A percentile compares a stretch with the other conserved stretches of the same genome.
phyloP scores from a whole-genome alignment of 225 moss, liverwort and hornwort species.

The Physcomitrellopsis africana region DNA sequence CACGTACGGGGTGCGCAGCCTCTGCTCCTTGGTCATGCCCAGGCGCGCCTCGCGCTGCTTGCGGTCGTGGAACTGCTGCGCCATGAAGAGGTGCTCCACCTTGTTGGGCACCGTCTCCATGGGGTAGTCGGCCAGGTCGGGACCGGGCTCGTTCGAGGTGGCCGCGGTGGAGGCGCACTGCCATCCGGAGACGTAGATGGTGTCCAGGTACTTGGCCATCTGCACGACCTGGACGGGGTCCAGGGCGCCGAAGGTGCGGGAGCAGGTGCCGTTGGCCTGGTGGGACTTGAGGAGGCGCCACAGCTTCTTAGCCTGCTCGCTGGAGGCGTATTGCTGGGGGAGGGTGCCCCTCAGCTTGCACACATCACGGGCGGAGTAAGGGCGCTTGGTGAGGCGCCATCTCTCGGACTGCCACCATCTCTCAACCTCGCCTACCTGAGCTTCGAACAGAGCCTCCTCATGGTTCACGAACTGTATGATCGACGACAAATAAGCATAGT shows the following conservation, averaged over 20 bases:
- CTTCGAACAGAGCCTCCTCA: conserved; percentile 60
- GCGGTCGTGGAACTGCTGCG: conserved; percentile 83
- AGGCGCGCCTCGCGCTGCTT: conserved; percentile 76
- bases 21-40: conserved; percentile 32
- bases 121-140: conserved; percentile 84
- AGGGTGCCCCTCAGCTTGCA: conserved; percentile 63
- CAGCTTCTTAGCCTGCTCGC: conserved; percentile 74
- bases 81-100: conserved; percentile 83
- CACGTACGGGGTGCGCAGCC: conserved; percentile 52
- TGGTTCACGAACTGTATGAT: conserved; percentile 50
- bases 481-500: too few relatives aligned
- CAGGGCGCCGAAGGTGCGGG: conserved; percentile 75
- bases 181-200: conserved; percentile 87
- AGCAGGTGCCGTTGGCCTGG: conserved; percentile 64
- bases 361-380: conserved; percentile 64
- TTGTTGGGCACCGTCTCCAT: conserved; percentile 91
- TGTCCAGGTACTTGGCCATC: conserved; percentile 85
- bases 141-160: conserved; percentile 80
- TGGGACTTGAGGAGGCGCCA: conserved; percentile 59
- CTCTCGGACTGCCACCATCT: conserved; percentile 74
- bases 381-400: conserved; percentile 56
- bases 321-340: conserved; percentile 62
- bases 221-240: conserved; percentile 80
- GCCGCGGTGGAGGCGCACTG: conserved; percentile 87
- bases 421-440: conserved; percentile 70